These are phyloP conservation scores for Phaffomyces antillensis DNA, from an alignment of 805 yeast genomes.

Conservation along the genomic window DNA sequence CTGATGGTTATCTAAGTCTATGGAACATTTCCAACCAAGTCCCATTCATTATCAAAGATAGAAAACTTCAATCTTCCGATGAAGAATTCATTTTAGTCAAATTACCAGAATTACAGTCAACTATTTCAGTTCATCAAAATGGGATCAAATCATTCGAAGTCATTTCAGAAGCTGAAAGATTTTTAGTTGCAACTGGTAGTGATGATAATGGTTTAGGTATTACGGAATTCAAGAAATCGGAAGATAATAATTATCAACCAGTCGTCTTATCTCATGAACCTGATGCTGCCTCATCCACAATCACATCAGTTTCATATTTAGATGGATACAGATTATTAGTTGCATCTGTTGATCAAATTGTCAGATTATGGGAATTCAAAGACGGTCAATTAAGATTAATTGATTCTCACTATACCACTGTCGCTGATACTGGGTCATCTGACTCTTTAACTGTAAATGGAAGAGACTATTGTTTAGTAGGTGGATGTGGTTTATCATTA, in stretches of 20 bases:
- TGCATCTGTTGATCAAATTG: slow-evolving; percentile 78
- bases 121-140: slow-evolving; percentile 70
- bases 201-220: slow-evolving; percentile 76
- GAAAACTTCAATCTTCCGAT: slow-evolving; percentile 2
- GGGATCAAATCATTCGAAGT: slow-evolving; percentile 63
- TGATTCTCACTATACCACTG: slow-evolving; percentile 57
- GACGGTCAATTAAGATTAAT: slow-evolving; percentile 22
- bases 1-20: slow-evolving; percentile 72
- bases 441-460: slow-evolving; percentile 30
- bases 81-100: background rate
- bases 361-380: slow-evolving; percentile 52
- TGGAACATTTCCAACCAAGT: slow-evolving; percentile 43
- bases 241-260: slow-evolving; percentile 18
- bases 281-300: slow-evolving; percentile 80
- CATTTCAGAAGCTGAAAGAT: slow-evolving; percentile 10
- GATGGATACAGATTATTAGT: slow-evolving; percentile 37
- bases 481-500: slow-evolving; percentile 76
- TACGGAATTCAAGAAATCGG: slow-evolving; percentile 27
- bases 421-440: slow-evolving; percentile 85
- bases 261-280: slow-evolving; percentile 29
- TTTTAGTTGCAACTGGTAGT: slow-evolving; percentile 68
- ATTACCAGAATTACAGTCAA: slow-evolving; percentile 27
- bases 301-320: slow-evolving; percentile 52
- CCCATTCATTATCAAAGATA: slow-evolving; percentile 14
- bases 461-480: slow-evolving; percentile 40